phyloP scores from a whole-genome alignment of 805 yeast genomes.

The Naumovozyma castellii region DNA sequence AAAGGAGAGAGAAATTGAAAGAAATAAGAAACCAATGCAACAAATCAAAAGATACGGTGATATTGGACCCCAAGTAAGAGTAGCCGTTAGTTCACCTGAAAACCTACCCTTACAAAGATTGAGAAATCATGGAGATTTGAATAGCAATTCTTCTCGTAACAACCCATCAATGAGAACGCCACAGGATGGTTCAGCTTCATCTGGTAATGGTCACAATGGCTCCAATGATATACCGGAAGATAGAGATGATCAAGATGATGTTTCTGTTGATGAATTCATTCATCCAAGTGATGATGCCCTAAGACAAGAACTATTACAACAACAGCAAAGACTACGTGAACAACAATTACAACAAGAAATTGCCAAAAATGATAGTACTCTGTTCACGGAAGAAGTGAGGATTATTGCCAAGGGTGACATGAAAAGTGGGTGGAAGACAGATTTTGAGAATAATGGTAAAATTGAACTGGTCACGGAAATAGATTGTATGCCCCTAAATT shows the following conservation, averaged over 20 bases:
- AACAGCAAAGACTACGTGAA: conserved; percentile 26
- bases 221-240: conserved; percentile 19
- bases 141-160: background rate
- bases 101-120: conserved; percentile 15
- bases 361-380: conserved; percentile 31
- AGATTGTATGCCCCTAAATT: conserved; percentile 47
- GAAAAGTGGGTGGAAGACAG: conserved; percentile 92
- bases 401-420: conserved; percentile 71
- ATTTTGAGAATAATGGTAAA: conserved; percentile 66
- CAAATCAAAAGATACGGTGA: conserved; percentile 32
- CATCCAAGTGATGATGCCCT: conserved; percentile 32
- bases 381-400: conserved; percentile 65
- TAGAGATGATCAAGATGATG: conserved; percentile 27
- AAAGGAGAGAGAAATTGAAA: conserved; percentile 32
- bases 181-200: background rate
- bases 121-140: conserved; percentile 1
- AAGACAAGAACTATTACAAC: conserved; percentile 26
- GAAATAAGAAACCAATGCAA: conserved; percentile 17
- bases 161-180: background rate
- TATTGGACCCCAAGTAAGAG: conserved; percentile 31
- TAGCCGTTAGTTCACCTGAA: conserved; percentile 28
- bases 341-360: conserved; percentile 26
- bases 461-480: conserved; percentile 73
- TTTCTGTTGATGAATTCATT: conserved; percentile 20
- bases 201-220: conserved; percentile 5